Conservation (phyloP, 371 early-diverging fungal species). For the Mucor piriformis region DNA sequence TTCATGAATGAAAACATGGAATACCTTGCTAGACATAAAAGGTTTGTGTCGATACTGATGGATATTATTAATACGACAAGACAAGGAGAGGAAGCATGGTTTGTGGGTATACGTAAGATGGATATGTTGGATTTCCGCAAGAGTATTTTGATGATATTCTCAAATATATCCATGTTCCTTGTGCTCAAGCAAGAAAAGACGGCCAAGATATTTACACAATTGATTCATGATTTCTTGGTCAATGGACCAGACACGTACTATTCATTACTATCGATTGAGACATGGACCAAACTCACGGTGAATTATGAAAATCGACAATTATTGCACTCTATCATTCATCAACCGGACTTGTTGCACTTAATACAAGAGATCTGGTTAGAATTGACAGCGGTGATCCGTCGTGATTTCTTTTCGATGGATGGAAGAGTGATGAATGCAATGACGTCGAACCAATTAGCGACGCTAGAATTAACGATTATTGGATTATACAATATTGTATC, state of each 20-base stretch:
- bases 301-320: conserved; percentile 58
- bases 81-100: conserved; percentile 37
- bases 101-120: conserved; percentile 51
- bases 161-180: conserved; percentile 54
- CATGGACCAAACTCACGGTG: conserved; percentile 60
- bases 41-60: conserved; percentile 50
- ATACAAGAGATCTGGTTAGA: conserved; percentile 45
- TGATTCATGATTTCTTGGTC: conserved; percentile 56
- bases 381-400: conserved; percentile 35
- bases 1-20: conserved; percentile 65
- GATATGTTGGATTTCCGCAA: conserved; percentile 65
- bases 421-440: conserved; percentile 52
- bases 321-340: conserved; percentile 39
- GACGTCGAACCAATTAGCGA: conserved; percentile 56
- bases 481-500: conserved; percentile 57
- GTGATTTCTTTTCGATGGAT: conserved; percentile 46
- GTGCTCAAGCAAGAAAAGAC: conserved; percentile 35
- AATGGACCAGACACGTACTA: conserved; percentile 63
- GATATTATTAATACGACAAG: conserved; percentile 23
- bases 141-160: conserved; percentile 54
- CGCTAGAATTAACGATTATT: conserved; percentile 57
- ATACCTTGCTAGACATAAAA: conserved; percentile 57
- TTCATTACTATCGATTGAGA: conserved; percentile 57
- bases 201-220: conserved; percentile 43
- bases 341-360: conserved; percentile 8